Evolutionary conservation across 805 yeast species (phyloP).

Genomic region (Pichia heedii): DNA sequence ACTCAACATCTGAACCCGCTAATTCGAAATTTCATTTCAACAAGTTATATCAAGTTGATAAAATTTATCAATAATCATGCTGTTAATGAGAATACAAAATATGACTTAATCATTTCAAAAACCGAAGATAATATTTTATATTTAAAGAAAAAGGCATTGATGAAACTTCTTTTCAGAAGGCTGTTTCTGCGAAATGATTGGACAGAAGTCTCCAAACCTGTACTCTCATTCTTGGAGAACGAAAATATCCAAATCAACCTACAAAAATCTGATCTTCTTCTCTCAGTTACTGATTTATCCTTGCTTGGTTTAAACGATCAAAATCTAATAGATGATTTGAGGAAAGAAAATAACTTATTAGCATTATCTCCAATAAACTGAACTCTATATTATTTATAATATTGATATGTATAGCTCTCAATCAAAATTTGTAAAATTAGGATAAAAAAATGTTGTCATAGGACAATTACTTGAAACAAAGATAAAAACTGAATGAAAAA

Average conservation of each 20-base stretch:
- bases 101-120: not conserved
- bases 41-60: too few relatives aligned
- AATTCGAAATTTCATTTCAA: too few relatives aligned
- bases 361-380: too few relatives aligned
- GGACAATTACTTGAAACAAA: too few relatives aligned
- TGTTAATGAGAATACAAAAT: not conserved
- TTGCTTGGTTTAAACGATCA: too few relatives aligned
- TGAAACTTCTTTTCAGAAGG: slow-evolving; percentile 1
- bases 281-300: not conserved
- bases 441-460: too few relatives aligned
- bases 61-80: not conserved
- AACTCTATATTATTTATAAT: too few relatives aligned
- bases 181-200: not conserved
- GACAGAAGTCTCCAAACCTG: not conserved
- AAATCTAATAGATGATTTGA: not conserved
- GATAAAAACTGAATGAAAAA: too few relatives aligned
- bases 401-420: too few relatives aligned
- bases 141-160: not conserved
- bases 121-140: not conserved
- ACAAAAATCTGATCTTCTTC: not conserved
- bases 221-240: not conserved
- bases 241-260: too few relatives aligned
- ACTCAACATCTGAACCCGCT: too few relatives aligned
- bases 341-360: not conserved
- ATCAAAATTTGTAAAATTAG: too few relatives aligned